phyloP scores from a whole-genome alignment of 225 moss, liverwort and hornwort genomes.

The Antitrichia curtipendula region DNA sequence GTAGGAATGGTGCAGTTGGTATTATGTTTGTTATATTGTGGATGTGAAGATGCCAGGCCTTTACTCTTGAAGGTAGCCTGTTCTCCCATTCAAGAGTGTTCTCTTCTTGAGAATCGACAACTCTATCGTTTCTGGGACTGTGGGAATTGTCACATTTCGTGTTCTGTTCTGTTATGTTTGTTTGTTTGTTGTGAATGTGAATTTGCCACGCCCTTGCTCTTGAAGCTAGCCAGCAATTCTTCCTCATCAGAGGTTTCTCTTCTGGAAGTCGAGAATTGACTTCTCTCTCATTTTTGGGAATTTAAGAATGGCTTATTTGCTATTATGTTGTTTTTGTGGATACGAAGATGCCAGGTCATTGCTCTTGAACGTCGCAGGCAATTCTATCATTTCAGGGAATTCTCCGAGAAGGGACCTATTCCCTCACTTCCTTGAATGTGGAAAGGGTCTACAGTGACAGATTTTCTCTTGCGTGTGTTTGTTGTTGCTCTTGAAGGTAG shows the following conservation, averaged over 20 bases:
- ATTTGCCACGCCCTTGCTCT: background rate
- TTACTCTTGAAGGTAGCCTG: background rate
- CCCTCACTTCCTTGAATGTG: background rate
- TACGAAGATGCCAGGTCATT: slow-evolving; percentile 23
- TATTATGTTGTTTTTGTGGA: background rate
- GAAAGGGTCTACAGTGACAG: background rate
- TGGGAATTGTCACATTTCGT: background rate
- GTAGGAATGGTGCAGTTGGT: background rate
- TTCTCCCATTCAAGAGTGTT: background rate
- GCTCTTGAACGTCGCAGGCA: slow-evolving; percentile 35
- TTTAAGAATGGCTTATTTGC: background rate
- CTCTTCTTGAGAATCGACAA: background rate
- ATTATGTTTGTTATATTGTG: background rate
- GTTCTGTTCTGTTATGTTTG: background rate
- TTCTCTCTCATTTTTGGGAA: background rate
- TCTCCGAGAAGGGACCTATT: background rate
- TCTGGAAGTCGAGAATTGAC: background rate
- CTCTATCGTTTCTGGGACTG: background rate
- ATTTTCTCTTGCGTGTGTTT: background rate
- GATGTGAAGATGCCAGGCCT: background rate
- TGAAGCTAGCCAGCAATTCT: background rate
- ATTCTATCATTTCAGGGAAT: background rate
- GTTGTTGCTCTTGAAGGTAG: slow-evolving; percentile 48
- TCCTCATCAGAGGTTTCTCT: background rate
- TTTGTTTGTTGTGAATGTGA: background rate